phyloP scores from a whole-genome alignment of 306 rosid genomes.

The Lagenaria siceraria region DNA sequence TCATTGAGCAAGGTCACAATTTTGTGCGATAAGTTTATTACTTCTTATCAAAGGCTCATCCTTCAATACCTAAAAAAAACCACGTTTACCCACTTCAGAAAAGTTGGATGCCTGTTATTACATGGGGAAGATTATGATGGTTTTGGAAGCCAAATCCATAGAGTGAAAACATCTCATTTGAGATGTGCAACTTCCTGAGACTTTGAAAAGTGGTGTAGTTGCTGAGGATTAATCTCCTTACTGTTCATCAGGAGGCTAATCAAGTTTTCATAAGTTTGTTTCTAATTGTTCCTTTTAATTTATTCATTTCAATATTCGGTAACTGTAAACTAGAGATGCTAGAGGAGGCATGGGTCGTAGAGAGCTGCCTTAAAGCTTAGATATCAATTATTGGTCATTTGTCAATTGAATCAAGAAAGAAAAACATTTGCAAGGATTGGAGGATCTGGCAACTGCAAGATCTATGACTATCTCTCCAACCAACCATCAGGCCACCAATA shows the following conservation, averaged over 20 bases:
- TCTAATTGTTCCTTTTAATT: constrained; percentile 22
- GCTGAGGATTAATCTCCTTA: constrained; percentile 21
- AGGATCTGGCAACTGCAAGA: background rate
- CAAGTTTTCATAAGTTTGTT: constrained; percentile 32
- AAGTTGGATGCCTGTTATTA: constrained; percentile 8
- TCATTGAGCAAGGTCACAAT: constrained; percentile 8
- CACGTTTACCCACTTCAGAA: constrained; percentile 19
- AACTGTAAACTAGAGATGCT: constrained; percentile 13
- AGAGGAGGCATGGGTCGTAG: constrained; percentile 18
- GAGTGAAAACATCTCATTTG: background rate
- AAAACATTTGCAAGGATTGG: background rate
- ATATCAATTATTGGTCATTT: background rate
- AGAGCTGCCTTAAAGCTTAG: constrained; percentile 23
- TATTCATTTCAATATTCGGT: constrained; percentile 47
- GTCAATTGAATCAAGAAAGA: constrained; percentile 2
- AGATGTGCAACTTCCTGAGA: background rate
- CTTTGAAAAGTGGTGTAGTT: background rate
- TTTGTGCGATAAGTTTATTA: constrained; percentile 8
- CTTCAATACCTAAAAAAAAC: constrained; percentile 30
- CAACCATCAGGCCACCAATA: constrained; percentile 15
- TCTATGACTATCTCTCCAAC: constrained; percentile 3
- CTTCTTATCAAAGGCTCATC: constrained; percentile 17
- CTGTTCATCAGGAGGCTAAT: constrained; percentile 26
- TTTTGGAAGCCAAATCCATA: background rate
- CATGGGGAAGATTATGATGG: background rate